These are phyloP conservation scores for Ceratobasidium sp. DNA, from an alignment of 1,284 basidiomycete species.

Conservation along the genomic window DNA sequence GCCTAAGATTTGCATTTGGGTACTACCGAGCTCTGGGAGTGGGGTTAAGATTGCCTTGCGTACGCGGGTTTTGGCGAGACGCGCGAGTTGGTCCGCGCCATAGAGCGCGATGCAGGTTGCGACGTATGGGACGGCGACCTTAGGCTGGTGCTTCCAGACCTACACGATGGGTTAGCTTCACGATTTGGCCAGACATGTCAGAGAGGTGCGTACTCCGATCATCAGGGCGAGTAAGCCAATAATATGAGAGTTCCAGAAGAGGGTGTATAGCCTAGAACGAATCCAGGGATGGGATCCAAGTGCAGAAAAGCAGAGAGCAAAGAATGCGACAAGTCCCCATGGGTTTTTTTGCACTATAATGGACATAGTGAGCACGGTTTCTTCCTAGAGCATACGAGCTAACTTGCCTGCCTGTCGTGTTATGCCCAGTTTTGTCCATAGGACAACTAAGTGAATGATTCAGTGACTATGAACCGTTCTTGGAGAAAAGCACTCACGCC, in stretches of 20 bases:
- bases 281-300: constrained; percentile 42
- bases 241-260: constrained; percentile 48
- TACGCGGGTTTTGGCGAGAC: constrained; percentile 32
- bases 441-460: constrained; percentile 34
- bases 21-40: constrained; percentile 25
- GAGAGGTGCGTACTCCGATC: constrained; percentile 43
- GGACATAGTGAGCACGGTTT: background rate
- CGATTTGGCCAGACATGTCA: too few species aligned
- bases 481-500: constrained; percentile 30
- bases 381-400: background rate
- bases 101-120: constrained; percentile 30
- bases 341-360: constrained; percentile 1
- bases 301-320: constrained; percentile 44
- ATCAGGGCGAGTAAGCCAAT: constrained; percentile 45
- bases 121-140: constrained; percentile 32
- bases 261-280: constrained; percentile 34
- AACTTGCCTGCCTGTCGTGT: background rate
- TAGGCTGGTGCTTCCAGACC: constrained; percentile 43
- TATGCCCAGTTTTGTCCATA: constrained; percentile 44
- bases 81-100: constrained; percentile 22
- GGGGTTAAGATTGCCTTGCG: constrained; percentile 34
- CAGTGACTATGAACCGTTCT: too few species aligned
- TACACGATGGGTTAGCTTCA: background rate
- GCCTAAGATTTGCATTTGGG: constrained; percentile 21
- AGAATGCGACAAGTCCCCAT: constrained; percentile 45